phyloP scores from a whole-genome alignment of 1,284 basidiomycete genomes.

The Chalciporus sp. region DNA sequence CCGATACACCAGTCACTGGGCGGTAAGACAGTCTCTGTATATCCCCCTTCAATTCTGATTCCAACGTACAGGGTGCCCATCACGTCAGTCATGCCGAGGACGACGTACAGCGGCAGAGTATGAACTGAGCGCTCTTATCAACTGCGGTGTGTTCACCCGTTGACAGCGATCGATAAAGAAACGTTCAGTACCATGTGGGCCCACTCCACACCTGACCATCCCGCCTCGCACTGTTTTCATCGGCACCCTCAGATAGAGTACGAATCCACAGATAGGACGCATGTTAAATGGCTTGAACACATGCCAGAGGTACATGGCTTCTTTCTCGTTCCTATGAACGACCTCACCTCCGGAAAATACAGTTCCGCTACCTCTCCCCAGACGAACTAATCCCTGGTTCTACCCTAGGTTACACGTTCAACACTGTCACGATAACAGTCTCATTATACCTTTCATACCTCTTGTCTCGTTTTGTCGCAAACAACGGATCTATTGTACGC shows the following conservation, averaged over 20 bases:
- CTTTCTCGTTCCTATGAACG: neutral
- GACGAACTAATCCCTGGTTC: constrained; percentile 45
- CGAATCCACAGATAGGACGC: constrained; percentile 42
- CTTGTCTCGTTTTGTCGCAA: constrained; percentile 5
- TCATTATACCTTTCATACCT: constrained; percentile 47
- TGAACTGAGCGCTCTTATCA: constrained; percentile 16
- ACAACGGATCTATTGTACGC: constrained; percentile 42
- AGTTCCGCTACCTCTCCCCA: constrained; percentile 53
- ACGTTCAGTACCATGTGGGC: constrained; percentile 73
- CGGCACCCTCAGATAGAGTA: constrained; percentile 60
- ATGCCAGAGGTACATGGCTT: constrained; percentile 55
- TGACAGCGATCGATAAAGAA: constrained; percentile 24
- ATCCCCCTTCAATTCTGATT: neutral
- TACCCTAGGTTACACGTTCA: constrained; percentile 53
- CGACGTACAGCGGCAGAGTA: constrained; percentile 51
- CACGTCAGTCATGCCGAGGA: constrained; percentile 58
- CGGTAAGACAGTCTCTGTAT: constrained; percentile 45
- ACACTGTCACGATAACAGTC: constrained; percentile 67
- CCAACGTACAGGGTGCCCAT: constrained; percentile 52
- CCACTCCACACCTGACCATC: constrained; percentile 57
- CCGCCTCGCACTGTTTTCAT: constrained; percentile 61
- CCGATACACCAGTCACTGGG: constrained; percentile 74
- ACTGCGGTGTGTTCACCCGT: neutral
- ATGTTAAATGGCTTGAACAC: constrained; percentile 47
- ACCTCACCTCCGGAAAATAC: neutral